Base-by-base conservation (phyloP, 2,329 filamentous ascomycete species). In the Lecanicillium sp. region DNA sequence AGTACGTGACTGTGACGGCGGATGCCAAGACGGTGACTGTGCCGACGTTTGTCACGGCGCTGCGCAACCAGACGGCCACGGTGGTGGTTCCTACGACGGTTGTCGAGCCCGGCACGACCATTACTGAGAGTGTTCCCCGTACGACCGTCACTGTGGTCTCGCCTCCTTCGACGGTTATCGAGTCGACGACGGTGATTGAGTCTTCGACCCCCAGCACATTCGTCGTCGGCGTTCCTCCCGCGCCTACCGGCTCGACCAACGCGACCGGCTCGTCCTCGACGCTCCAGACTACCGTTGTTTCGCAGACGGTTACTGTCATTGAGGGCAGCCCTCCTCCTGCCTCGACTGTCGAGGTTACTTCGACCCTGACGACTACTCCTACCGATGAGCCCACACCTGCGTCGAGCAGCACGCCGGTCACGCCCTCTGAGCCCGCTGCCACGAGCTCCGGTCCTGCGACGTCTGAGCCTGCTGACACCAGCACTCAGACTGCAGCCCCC, bases 101-200 rank as follows among this genome's bases (percentile, higher is more conserved):
- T 20, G 3, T 40, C 21, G 36, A 43, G 15, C 14, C 27, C n/a
- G n/a, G n/a, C n/a, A n/a, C n/a, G n/a, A n/a, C n/a, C n/a, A n/a
- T n/a, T n/a, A n/a, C n/a, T n/a, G n/a, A n/a, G n/a, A n/a, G n/a
- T n/a, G n/a, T n/a, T n/a, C n/a, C n/a, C n/a, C n/a, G n/a, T 12
- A 33, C 27, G 6, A 43, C 40, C 15, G 10, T 40, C 23, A n/a
- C n/a, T n/a, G n/a, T n/a, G n/a, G n/a, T n/a, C 21, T 42, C 27
- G 26, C 15, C 4, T n/a, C 48, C 42, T 8, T 33, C 33, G 11
- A 38, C 32, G 12, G 8, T 39, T 10, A n/a, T 56, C 6, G 52
- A 59, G 23, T 56, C 61, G 3, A 64, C 56, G 8, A 66, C 62
- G 10, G 55, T 55, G 21, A 35, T 67, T 39, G 57, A 63, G 43